These are phyloP conservation scores for Erodium texanum DNA, from an alignment of 441 rosid species.

Conservation along the genomic window DNA sequence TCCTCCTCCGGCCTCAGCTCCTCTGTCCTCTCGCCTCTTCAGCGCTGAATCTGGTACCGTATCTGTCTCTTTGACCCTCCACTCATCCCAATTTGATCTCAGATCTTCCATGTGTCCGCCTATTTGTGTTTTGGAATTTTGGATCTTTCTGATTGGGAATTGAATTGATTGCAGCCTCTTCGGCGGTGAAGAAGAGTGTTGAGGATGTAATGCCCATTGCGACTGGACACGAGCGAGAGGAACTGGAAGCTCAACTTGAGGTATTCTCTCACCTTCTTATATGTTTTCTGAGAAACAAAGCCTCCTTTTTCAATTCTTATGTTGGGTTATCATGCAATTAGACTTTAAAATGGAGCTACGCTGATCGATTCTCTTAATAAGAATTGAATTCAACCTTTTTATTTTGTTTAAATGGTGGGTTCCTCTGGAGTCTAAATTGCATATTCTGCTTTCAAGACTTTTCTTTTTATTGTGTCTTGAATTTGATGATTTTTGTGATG, in stretches of 20 bases:
- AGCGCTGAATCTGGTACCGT: conserved; percentile 46
- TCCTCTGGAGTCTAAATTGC: background rate
- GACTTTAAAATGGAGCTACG: background rate
- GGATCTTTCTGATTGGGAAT: background rate
- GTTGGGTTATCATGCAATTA: background rate
- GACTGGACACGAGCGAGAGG: conserved; percentile 91
- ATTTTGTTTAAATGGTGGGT: background rate
- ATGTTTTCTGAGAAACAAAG: background rate
- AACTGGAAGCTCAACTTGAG: conserved; percentile 72
- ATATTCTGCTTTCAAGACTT: background rate
- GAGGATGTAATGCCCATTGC: conserved; percentile 89
- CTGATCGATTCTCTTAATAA: too few species aligned
- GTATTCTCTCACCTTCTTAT: conserved; percentile 24
- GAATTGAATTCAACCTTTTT: background rate
- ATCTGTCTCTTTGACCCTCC: background rate
- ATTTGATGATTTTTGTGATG: background rate
- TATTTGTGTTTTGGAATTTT: background rate
- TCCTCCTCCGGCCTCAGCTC: conserved; percentile 15
- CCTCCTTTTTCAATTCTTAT: too few species aligned
- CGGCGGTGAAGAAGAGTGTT: conserved; percentile 47
- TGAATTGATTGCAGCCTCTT: background rate
- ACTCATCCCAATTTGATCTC: conserved; percentile 22
- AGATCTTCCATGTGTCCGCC: background rate
- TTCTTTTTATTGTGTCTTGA: background rate
- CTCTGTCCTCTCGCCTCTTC: conserved; percentile 38